A percentile compares a stretch with the other conserved stretches of the same genome.
Evolutionary conservation across 805 yeast genomes (phyloP).

Genomic region (Wickerhamomyces sydowiorum): DNA sequence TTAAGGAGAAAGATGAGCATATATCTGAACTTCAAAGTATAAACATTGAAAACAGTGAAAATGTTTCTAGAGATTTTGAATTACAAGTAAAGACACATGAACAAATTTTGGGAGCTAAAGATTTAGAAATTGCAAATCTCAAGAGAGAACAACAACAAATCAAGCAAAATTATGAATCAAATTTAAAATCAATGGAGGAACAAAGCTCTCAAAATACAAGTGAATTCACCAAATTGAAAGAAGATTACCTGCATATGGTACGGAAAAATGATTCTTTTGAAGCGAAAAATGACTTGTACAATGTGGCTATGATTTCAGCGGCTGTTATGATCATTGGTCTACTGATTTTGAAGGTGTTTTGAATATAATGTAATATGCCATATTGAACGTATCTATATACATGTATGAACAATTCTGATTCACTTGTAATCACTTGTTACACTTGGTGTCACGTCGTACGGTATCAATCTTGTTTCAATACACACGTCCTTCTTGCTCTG

Average conservation of each 20-base stretch:
- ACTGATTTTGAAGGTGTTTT: background rate
- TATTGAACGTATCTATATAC: background rate
- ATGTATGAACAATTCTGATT: no score
- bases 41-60: background rate
- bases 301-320: background rate
- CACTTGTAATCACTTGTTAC: no score
- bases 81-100: background rate
- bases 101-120: background rate
- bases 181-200: background rate
- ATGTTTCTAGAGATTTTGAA: background rate
- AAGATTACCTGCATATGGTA: background rate
- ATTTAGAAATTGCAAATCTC: background rate
- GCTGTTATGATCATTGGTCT: background rate
- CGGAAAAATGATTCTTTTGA: background rate
- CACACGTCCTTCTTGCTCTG: conserved; percentile 2
- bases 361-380: background rate
- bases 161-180: background rate
- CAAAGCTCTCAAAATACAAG: background rate
- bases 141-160: background rate
- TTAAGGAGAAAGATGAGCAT: background rate
- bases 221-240: background rate
- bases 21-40: background rate
- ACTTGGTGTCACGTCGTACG: no score
- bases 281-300: background rate
- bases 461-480: background rate